A percentile compares a stretch with the other conserved stretches of the same genome.
Conservation (phyloP, 1,284 basidiomycete genomes). For the Trametes pubescens region DNA sequence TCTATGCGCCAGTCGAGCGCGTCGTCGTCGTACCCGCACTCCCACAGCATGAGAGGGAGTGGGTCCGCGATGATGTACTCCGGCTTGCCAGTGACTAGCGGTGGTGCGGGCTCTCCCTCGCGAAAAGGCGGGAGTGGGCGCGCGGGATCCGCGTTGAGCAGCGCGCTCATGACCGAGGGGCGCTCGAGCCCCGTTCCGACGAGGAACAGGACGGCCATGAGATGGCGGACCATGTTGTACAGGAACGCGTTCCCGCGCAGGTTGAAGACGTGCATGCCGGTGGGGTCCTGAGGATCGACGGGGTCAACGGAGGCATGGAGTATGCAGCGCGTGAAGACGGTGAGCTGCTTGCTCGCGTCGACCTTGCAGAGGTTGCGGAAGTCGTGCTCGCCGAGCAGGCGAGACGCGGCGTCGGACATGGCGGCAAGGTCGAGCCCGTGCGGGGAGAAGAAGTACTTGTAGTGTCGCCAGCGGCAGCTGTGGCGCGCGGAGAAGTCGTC, state of each 20-base stretch:
- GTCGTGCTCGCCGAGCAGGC: constrained; percentile 91
- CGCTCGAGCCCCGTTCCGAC: constrained; percentile 86
- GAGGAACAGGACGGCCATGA: constrained; percentile 92
- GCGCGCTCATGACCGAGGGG: constrained; percentile 73
- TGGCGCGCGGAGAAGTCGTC: constrained; percentile 88
- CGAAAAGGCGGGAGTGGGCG: constrained; percentile 42
- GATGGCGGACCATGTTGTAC: constrained; percentile 98
- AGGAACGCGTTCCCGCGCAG: constrained; percentile 91
- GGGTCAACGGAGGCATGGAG: constrained; percentile 67
- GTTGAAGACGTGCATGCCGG: constrained; percentile 80
- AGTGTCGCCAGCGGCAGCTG: constrained; percentile 89
- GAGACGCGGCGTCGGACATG: constrained; percentile 82
- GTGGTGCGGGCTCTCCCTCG: constrained; percentile 48
- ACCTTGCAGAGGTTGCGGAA: constrained; percentile 96
- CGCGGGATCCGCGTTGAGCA: constrained; percentile 73
- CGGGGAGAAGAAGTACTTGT: constrained; percentile 95
- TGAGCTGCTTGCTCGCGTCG: constrained; percentile 95
- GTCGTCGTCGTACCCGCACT: constrained; percentile 79
- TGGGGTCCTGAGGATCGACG: constrained; percentile 39
- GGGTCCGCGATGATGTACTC: constrained; percentile 94
- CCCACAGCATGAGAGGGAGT: constrained; percentile 92
- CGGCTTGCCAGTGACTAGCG: constrained; percentile 78
- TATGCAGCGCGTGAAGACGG: constrained; percentile 76
- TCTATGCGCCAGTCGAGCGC: constrained; percentile 83
- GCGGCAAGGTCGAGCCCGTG: constrained; percentile 70